Conservation (phyloP, 2,329 filamentous ascomycete genomes). For the Rhytidhysteron rufulum region DNA sequence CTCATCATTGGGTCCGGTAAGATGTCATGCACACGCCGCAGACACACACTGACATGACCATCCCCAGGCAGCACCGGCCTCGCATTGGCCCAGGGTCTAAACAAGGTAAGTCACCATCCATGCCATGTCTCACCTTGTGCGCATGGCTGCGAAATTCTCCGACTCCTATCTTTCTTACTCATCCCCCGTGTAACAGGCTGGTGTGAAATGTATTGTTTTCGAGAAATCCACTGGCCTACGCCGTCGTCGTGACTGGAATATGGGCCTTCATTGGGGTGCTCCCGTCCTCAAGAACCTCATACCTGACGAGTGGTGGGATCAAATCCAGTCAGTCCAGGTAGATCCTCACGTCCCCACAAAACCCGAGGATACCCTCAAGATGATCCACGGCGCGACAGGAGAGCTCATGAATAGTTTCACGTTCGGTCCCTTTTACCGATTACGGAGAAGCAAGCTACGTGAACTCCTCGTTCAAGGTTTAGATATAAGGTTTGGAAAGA, state of each 20-base stretch:
- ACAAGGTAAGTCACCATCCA: constrained; percentile 20
- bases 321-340: constrained; percentile 48
- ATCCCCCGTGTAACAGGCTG: constrained; percentile 17
- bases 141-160: neutral
- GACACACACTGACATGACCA: constrained; percentile 9
- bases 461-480: constrained; percentile 25
- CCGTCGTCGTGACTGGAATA: constrained; percentile 56
- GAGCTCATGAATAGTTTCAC: constrained; percentile 30
- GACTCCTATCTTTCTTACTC: neutral
- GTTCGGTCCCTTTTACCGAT: constrained; percentile 32
- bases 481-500: constrained; percentile 36
- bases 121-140: neutral
- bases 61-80: constrained; percentile 31
- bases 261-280: constrained; percentile 62
- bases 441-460: constrained; percentile 32
- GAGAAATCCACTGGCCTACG: constrained; percentile 51
- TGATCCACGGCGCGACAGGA: constrained; percentile 33
- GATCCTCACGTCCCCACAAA: constrained; percentile 46
- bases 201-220: constrained; percentile 49
- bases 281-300: constrained; percentile 50
- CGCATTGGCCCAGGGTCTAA: constrained; percentile 33
- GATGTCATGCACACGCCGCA: constrained; percentile 10
- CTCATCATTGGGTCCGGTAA: constrained; percentile 32
- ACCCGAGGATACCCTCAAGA: constrained; percentile 29
- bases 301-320: constrained; percentile 50